Conservation (phyloP, 257 asterid genomes). For the Coffea eugenioides region DNA sequence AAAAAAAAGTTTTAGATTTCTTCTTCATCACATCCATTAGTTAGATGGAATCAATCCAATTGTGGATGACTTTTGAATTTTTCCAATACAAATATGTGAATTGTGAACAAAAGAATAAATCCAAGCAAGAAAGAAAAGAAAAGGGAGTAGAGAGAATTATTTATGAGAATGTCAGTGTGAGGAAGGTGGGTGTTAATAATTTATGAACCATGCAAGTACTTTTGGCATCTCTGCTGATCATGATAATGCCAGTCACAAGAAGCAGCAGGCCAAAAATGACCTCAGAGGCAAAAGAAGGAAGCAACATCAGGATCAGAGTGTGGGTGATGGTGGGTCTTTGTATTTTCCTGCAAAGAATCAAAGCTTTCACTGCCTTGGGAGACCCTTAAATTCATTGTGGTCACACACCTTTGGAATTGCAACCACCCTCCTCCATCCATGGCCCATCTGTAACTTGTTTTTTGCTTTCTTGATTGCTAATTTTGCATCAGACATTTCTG, state of each 20-base stretch:
- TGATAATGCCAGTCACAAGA: conserved; percentile 31
- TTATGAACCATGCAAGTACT: conserved; percentile 25
- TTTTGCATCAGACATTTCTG: background rate
- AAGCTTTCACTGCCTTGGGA: conserved; percentile 19
- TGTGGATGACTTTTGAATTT: background rate
- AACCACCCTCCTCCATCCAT: background rate
- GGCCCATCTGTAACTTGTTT: background rate
- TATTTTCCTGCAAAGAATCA: conserved; percentile 23
- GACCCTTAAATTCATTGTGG: conserved; percentile 28
- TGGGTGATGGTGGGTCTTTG: conserved; percentile 22
- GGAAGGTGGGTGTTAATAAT: conserved; percentile 24
- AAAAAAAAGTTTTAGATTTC: background rate
- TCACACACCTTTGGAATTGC: conserved; percentile 28
- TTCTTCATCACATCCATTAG: background rate
- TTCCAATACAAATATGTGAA: background rate
- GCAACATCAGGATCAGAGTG: conserved; percentile 33
- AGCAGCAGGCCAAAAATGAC: conserved; percentile 18
- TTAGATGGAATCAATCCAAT: background rate
- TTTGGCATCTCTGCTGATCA: conserved; percentile 20
- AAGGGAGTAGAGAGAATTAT: conserved; percentile 12
- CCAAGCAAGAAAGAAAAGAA: background rate
- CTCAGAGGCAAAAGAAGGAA: conserved; percentile 17
- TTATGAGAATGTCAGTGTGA: conserved; percentile 28
- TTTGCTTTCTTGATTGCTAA: background rate
- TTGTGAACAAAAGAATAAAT: conserved; percentile 4